phyloP scores from a whole-genome alignment of 1,284 basidiomycete species.

The Fomitopsis palustris region DNA sequence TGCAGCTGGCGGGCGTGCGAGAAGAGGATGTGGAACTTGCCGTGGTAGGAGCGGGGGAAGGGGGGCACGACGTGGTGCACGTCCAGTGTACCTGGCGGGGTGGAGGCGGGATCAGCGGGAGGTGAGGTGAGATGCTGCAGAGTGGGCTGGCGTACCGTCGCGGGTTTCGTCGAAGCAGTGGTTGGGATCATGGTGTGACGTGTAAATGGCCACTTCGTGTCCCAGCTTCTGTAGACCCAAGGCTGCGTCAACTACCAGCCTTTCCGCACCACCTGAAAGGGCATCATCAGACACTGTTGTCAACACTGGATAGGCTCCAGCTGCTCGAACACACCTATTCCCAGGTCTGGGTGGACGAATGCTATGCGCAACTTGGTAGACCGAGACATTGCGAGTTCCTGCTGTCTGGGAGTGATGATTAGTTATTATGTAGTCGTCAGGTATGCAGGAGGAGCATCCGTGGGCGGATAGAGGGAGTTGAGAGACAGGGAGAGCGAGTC shows the following conservation, averaged over 20 bases:
- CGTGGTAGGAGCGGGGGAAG: constrained; percentile 74
- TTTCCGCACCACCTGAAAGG: constrained; percentile 84
- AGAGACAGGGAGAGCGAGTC: not conserved
- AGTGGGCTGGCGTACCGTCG: constrained; percentile 54
- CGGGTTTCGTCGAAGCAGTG: constrained; percentile 90
- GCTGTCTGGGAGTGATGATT: not conserved
- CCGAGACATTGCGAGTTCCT: not conserved
- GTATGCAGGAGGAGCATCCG: not conserved
- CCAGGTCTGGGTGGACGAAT: constrained; percentile 93
- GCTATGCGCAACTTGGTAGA: constrained; percentile 46
- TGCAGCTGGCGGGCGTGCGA: constrained; percentile 89
- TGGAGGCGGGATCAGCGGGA: not conserved
- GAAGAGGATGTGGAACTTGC: constrained; percentile 84
- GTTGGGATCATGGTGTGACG: constrained; percentile 84
- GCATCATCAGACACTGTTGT: constrained; percentile 7
- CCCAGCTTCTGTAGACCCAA: constrained; percentile 82
- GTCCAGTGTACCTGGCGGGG: constrained; percentile 67
- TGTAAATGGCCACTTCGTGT: constrained; percentile 90
- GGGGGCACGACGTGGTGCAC: constrained; percentile 79
- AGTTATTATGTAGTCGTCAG: not conserved
- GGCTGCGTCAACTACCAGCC: constrained; percentile 95
- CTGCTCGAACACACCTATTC: constrained; percentile 63
- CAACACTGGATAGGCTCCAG: not conserved
- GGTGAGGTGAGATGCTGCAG: not conserved
- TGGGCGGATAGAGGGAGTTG: not conserved